Conservation (phyloP, 495 filamentous ascomycete species). For the Entonaema liquescens region DNA sequence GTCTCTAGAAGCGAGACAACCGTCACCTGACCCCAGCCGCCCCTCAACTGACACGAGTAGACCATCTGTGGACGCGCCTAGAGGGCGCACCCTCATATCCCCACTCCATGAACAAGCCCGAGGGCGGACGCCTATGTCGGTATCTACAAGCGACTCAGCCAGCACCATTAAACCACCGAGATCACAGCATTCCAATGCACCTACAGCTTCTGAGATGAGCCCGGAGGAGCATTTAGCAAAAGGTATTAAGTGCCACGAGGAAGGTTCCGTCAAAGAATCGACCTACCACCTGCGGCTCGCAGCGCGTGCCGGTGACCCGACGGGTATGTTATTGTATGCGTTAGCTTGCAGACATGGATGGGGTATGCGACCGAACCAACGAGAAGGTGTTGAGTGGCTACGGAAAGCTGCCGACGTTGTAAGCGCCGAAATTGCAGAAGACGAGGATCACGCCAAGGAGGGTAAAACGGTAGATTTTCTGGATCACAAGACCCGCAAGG, state of each 20-base stretch:
- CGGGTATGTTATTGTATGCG: conserved; percentile 94
- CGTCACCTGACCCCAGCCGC: conserved; percentile 56
- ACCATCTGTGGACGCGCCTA: conserved; percentile 50
- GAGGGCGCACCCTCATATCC: conserved; percentile 52
- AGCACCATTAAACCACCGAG: conserved; percentile 70
- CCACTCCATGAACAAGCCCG: conserved; percentile 46
- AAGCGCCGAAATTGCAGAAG: conserved; percentile 80
- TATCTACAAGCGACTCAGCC: conserved; percentile 70
- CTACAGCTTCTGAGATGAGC: conserved; percentile 65
- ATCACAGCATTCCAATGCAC: conserved; percentile 58
- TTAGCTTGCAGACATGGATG: conserved; percentile 97
- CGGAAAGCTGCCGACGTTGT: conserved; percentile 88
- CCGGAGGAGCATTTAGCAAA: conserved; percentile 88
- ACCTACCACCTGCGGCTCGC: conserved; percentile 95
- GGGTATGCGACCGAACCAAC: conserved; percentile 92
- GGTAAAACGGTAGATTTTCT: conserved; percentile 68
- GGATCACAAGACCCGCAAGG: conserved; percentile 79
- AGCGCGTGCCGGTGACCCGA: conserved; percentile 83
- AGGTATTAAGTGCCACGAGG: conserved; percentile 87
- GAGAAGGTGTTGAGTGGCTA: conserved; percentile 89
- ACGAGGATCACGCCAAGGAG: conserved; percentile 72
- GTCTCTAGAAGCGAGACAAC: conserved; percentile 42
- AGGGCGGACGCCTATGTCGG: conserved; percentile 57
- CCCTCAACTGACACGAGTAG: conserved; percentile 57
- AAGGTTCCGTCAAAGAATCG: conserved; percentile 84